These are phyloP conservation scores for Blastobotrys illinoisensis DNA, from an alignment of 1,139 yeast species.

Conservation along the genomic window DNA sequence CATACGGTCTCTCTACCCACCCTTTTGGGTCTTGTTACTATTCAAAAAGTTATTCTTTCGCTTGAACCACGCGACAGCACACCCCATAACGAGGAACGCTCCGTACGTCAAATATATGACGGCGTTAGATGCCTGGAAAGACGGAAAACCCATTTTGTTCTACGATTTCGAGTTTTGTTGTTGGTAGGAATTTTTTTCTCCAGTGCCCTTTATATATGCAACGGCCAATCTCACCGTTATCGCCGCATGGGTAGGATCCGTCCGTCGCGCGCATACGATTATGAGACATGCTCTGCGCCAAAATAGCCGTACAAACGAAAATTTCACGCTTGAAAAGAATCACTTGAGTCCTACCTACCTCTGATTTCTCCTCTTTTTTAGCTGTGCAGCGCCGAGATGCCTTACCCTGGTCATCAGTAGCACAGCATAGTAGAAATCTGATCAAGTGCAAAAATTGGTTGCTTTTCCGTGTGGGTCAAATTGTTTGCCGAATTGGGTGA, in stretches of 20 bases:
- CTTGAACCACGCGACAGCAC: conserved; percentile 30
- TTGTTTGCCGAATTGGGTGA: no score
- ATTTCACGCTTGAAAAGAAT: background rate
- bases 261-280: background rate
- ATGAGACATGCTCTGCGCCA: background rate
- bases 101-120: conserved; percentile 72
- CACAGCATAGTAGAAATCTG: no score
- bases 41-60: conserved; percentile 51
- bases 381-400: no score
- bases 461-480: no score
- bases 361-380: background rate
- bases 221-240: background rate
- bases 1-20: conserved; percentile 26
- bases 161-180: background rate
- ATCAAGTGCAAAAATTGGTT: no score
- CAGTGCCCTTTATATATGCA: background rate
- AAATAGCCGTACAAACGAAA: background rate
- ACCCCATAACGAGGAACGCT: conserved; percentile 44
- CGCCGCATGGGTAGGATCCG: background rate
- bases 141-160: conserved; percentile 28
- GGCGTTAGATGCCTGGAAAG: conserved; percentile 59
- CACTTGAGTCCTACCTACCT: background rate
- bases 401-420: no score
- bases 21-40: conserved; percentile 78
- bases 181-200: background rate